Evolutionary conservation across 345 rosid species (phyloP), one percentile per base, ranked within the genome.

Genomic region (Lepidium aucheri): DNA sequence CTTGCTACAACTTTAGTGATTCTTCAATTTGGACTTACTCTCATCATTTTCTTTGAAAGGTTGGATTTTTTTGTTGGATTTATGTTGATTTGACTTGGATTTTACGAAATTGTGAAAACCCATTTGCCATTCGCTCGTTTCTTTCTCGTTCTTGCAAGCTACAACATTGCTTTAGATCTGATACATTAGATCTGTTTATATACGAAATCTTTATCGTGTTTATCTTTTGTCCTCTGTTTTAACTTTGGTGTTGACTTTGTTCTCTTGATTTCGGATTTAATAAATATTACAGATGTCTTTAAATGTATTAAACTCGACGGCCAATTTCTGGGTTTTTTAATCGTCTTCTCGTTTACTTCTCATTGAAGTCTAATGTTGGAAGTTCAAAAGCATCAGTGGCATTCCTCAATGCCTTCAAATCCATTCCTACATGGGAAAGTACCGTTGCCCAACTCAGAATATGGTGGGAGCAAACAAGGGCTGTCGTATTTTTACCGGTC

Each of bases 401-500:
- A 38, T 55, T 64, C 38, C 28, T 40, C 65, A 32, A 63, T 56
- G 69, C 53, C 57, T 55, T 71, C 44, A 28, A 63, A 46, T 63
- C 68, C 5, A 5, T 60, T 60, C 53, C 69, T 53, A 17, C 53
- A 15, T 65, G 10, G 6, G 61, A 60, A 43, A 67, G 59, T 52
- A 5, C 18, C 1, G 0, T 59, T n/a, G 20, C 56, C 1, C 16
- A 56, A 44, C 59, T 59, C 47, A 16, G 46, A 49, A 35, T 74
- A 10, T 67, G 68, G 68, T 67, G 69, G 77, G 67, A 40, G 59
- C 63, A 67, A 45, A 9, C 44, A 9, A 67, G 77, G 16, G 58
- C 45, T 53, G 22, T 67, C 0, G 59, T 84, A 14, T 38, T 72
- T 57, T 68, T 75, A 4, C 82, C 82, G 6, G 43, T 84, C 68